phyloP scores from a whole-genome alignment of 1,284 basidiomycete genomes.

The Wolfiporia cocos region DNA sequence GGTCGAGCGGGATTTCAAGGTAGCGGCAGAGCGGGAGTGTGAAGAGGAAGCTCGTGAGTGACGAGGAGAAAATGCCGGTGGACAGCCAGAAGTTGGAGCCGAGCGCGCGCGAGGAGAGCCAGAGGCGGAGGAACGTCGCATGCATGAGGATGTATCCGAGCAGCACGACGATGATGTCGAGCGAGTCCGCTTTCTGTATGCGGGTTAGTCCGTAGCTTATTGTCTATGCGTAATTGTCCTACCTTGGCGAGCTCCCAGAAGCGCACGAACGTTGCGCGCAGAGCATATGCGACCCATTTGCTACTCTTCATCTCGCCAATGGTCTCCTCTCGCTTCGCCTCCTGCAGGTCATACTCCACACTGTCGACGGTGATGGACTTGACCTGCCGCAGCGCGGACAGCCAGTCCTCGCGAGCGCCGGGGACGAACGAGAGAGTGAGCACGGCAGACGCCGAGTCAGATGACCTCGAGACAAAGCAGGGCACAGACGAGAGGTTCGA shows the following conservation, averaged over 20 bases:
- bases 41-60: conserved; percentile 85
- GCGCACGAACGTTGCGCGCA: conserved; percentile 70
- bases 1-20: conserved; percentile 86
- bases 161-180: conserved; percentile 95
- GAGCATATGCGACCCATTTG: conserved; percentile 85
- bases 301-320: conserved; percentile 67
- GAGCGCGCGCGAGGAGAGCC: conserved; percentile 81
- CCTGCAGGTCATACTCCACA: conserved; percentile 37
- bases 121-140: conserved; percentile 86
- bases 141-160: conserved; percentile 97
- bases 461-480: conserved; percentile 37
- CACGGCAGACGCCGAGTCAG: conserved; percentile 34
- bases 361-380: conserved; percentile 32
- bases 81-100: conserved; percentile 91
- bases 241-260: conserved; percentile 88
- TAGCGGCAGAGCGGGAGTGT: conserved; percentile 83
- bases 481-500: conserved; percentile 18
- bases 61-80: conserved; percentile 78
- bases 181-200: conserved; percentile 82
- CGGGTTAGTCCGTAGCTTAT: conserved; percentile 2
- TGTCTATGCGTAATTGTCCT: conserved; percentile 15
- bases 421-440: conserved; percentile 57
- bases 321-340: conserved; percentile 34
- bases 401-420: conserved; percentile 44
- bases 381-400: conserved; percentile 36